phyloP scores from a whole-genome alignment of 1,284 basidiomycete species.

The Ganoderma lucidum region DNA sequence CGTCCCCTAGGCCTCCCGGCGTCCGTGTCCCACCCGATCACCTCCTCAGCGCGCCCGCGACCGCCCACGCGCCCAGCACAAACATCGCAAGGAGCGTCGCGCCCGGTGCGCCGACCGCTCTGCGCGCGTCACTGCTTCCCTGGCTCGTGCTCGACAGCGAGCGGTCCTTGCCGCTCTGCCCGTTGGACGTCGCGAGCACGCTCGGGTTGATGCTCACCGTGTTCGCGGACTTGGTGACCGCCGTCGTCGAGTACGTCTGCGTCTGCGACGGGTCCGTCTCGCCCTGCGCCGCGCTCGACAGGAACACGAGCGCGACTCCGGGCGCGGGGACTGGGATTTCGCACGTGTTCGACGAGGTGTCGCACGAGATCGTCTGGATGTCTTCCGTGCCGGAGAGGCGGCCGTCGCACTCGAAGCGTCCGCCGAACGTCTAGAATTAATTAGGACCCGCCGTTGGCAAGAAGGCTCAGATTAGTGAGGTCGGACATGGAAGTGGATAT shows the following conservation, averaged over 20 bases:
- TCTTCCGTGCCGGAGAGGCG: slow-evolving; percentile 49
- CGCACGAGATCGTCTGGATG: slow-evolving; percentile 54
- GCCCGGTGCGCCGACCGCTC: slow-evolving; percentile 28
- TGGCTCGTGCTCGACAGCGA: slow-evolving; percentile 44
- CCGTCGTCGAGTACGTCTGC: slow-evolving; percentile 38
- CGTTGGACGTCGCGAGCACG: slow-evolving; percentile 37
- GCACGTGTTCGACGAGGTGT: slow-evolving; percentile 51
- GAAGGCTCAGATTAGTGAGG: background rate
- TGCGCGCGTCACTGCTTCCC: slow-evolving; percentile 40
- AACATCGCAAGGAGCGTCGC: slow-evolving; percentile 24
- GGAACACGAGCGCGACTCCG: slow-evolving; percentile 61
- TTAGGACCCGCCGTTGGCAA: slow-evolving; percentile 1
- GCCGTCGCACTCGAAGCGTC: slow-evolving; percentile 64
- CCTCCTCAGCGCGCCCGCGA: slow-evolving; percentile 23
- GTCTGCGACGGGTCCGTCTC: slow-evolving; percentile 45
- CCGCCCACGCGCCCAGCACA: slow-evolving; percentile 23
- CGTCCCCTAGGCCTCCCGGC: no score
- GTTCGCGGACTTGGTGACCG: slow-evolving; percentile 15
- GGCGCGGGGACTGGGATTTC: slow-evolving; percentile 59
- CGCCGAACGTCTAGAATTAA: slow-evolving; percentile 69
- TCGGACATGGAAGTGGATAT: background rate
- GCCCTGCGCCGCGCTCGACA: slow-evolving; percentile 48
- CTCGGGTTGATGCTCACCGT: slow-evolving; percentile 13
- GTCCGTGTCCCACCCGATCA: slow-evolving; percentile 8
- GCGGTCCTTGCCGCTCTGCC: slow-evolving; percentile 39